phyloP scores from a whole-genome alignment of 805 yeast genomes.

The Starmera pachycereana region DNA sequence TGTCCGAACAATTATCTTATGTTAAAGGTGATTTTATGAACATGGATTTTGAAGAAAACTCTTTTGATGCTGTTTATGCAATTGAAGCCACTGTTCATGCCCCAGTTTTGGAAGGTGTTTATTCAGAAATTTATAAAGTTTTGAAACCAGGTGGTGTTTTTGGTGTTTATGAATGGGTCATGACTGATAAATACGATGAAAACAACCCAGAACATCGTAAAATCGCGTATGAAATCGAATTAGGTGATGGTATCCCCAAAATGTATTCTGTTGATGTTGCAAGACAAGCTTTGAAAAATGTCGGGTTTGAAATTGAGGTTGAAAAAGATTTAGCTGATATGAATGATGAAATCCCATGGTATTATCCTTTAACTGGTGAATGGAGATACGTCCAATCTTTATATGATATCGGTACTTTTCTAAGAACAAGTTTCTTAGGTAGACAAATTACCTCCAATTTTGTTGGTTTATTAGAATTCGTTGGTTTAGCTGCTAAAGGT shows the following conservation, averaged over 20 bases:
- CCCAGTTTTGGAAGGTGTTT: slow-evolving; percentile 92
- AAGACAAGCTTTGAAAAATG: slow-evolving; percentile 69
- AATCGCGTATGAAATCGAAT: slow-evolving; percentile 93
- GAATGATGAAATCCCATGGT: slow-evolving; percentile 90
- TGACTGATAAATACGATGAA: slow-evolving; percentile 92
- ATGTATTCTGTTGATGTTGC: slow-evolving; percentile 87
- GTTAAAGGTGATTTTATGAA: slow-evolving; percentile 99
- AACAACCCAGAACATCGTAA: slow-evolving; percentile 80
- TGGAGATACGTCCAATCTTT: slow-evolving; percentile 77
- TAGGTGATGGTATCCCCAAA: slow-evolving; percentile 98
- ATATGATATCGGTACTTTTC: slow-evolving; percentile 69
- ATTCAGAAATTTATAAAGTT: slow-evolving; percentile 87
- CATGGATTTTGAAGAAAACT: slow-evolving; percentile 85
- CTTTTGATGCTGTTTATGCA: slow-evolving; percentile 95
- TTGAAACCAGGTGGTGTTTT: slow-evolving; percentile 96
- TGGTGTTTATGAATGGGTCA: slow-evolving; percentile 99
- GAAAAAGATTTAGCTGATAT: slow-evolving; percentile 75
- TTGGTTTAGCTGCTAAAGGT: slow-evolving; percentile 90
- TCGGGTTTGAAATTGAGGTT: slow-evolving; percentile 76
- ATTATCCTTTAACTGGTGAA: slow-evolving; percentile 92
- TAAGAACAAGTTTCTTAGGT: slow-evolving; percentile 83
- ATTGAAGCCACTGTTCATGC: slow-evolving; percentile 99
- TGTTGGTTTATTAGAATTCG: slow-evolving; percentile 71
- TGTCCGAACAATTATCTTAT: slow-evolving; percentile 67
- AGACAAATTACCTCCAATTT: slow-evolving; percentile 74